phyloP scores from a whole-genome alignment of 2,329 filamentous ascomycete genomes.

The Knufia fluminis region DNA sequence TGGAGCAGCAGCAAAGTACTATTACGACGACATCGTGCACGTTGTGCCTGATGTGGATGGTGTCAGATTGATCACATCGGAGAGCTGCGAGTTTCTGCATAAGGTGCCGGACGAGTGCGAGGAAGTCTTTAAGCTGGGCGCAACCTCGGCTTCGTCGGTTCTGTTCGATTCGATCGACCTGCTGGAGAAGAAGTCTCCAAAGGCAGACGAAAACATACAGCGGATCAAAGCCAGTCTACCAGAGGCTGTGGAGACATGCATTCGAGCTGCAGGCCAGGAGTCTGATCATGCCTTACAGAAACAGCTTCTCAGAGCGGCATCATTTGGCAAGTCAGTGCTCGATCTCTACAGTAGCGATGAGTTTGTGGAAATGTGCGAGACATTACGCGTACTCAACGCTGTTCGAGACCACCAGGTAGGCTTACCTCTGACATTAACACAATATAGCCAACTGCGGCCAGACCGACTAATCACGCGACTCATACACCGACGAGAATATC shows the following conservation, averaged over 20 bases:
- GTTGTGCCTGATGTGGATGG: constrained; percentile 81
- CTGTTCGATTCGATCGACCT: constrained; percentile 85
- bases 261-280: constrained; percentile 87
- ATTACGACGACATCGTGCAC: constrained; percentile 86
- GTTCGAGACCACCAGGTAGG: constrained; percentile 87
- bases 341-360: constrained; percentile 98
- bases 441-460: constrained; percentile 82
- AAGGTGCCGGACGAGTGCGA: constrained; percentile 79
- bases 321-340: constrained; percentile 92
- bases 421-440: constrained; percentile 82
- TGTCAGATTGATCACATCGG: constrained; percentile 80
- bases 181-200: constrained; percentile 85
- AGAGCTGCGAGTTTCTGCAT: constrained; percentile 95
- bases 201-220: constrained; percentile 96
- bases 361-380: constrained; percentile 97
- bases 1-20: constrained; percentile 63
- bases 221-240: constrained; percentile 79
- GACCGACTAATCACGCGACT: constrained; percentile 80
- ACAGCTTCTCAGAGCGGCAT: constrained; percentile 87
- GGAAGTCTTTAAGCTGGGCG: constrained; percentile 80
- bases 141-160: constrained; percentile 83
- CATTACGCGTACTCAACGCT: constrained; percentile 81
- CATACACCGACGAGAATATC: constrained; percentile 80
- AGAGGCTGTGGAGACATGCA: constrained; percentile 87
- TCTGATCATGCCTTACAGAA: constrained; percentile 91